Evolutionary conservation across 2,329 filamentous ascomycete species (phyloP).

Genomic region (Penicillium glabrum): DNA sequence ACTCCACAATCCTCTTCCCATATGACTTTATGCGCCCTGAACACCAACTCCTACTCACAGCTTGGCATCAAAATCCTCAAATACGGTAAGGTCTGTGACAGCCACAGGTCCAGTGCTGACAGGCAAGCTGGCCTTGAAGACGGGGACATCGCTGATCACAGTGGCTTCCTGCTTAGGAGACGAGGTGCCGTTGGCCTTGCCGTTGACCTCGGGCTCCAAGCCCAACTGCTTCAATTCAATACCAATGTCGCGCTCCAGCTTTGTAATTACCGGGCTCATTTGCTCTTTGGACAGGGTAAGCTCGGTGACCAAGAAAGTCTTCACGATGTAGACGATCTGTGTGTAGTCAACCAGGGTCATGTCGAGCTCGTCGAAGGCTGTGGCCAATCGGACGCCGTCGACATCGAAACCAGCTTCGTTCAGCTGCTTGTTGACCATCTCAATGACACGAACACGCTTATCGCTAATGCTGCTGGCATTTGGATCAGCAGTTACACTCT

Average conservation of each 20-base stretch:
- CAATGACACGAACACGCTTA: conserved; percentile 46
- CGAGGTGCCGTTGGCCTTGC: conserved; percentile 31
- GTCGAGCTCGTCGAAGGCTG: conserved; percentile 47
- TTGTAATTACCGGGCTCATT: conserved; percentile 48
- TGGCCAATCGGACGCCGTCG: conserved; percentile 43
- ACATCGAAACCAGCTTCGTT: conserved; percentile 47
- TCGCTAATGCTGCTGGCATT: conserved; percentile 34
- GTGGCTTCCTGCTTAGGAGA: conserved; percentile 42
- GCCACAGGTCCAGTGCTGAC: conserved; percentile 72
- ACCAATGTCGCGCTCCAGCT: conserved; percentile 51
- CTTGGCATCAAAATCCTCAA: conserved; percentile 82
- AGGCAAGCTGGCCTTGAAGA: conserved; percentile 74
- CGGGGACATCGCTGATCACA: conserved; percentile 74
- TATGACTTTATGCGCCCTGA: conserved; percentile 2
- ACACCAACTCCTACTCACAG: conserved; percentile 51
- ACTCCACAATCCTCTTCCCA: conserved; percentile 12
- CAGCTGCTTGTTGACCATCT: conserved; percentile 48
- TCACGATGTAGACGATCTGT: conserved; percentile 53
- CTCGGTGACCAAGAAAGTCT: conserved; percentile 51
- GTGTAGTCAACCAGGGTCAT: conserved; percentile 48
- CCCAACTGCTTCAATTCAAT: conserved; percentile 47
- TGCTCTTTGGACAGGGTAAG: conserved; percentile 53
- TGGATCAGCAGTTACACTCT: conserved; percentile 53
- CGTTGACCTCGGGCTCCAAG: conserved; percentile 21
- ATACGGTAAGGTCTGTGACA: conserved; percentile 74